phyloP scores from a whole-genome alignment of 768 basidiomycete genomes.

The Hericium coralloides region DNA sequence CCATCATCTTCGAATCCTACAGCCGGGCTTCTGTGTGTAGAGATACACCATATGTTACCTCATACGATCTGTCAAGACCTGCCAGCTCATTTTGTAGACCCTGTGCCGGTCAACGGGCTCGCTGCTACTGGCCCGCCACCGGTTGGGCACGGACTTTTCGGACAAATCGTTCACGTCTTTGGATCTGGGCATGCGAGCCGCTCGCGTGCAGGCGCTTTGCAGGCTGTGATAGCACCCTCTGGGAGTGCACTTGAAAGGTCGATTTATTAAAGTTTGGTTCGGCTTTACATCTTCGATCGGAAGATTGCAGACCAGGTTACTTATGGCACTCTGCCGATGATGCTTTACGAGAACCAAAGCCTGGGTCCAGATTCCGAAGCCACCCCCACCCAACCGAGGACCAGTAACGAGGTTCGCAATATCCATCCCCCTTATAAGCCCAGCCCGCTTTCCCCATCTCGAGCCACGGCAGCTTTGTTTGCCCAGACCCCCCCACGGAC shows the following conservation, averaged over 20 bases:
- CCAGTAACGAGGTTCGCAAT: not conserved
- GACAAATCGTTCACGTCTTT: not conserved
- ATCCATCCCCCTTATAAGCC: constrained; percentile 7
- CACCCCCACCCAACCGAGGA: constrained; percentile 2
- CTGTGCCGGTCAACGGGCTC: not conserved
- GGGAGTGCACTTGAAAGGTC: not conserved
- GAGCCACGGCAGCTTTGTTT: constrained; percentile 1
- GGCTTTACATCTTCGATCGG: constrained; percentile 2
- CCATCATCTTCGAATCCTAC: not conserved
- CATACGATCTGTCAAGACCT: not conserved
- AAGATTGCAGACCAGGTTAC: constrained; percentile 3
- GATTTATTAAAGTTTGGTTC: not conserved
- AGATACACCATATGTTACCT: not conserved
- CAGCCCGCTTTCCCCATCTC: not conserved
- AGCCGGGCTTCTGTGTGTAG: not conserved
- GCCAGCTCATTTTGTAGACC: not conserved
- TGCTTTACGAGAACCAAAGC: constrained; percentile 8
- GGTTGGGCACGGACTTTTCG: constrained; percentile 1
- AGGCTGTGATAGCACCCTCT: not conserved
- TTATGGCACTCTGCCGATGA: constrained; percentile 2
- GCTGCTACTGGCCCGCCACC: not conserved
- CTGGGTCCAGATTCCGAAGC: not conserved
- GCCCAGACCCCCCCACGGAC: not conserved
- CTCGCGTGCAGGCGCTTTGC: not conserved
- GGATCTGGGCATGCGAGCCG: not conserved